Percentiles rank a stretch among this genome's conserved stretches.
phyloP scores from a whole-genome alignment of 805 yeast genomes.

The Teunomyces cretensis region DNA sequence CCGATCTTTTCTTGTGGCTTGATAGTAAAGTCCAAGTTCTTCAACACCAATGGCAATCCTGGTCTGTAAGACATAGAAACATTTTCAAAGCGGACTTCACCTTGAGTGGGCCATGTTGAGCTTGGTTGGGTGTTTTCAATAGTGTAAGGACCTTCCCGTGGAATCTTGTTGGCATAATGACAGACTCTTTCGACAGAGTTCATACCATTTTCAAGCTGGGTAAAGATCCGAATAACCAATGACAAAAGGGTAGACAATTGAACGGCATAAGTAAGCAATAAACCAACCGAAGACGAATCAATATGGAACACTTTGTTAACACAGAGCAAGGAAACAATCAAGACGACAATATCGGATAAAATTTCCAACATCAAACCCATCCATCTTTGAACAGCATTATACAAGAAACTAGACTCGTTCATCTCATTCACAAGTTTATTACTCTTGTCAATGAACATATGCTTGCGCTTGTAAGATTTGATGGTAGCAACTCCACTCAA shows the following conservation, averaged over 20 bases:
- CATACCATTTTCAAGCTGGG: conserved; percentile 73
- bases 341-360: conserved; percentile 48
- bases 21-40: conserved; percentile 38
- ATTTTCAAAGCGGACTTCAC: conserved; percentile 9
- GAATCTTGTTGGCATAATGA: conserved; percentile 43
- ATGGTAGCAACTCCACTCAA: conserved; percentile 65
- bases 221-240: conserved; percentile 55
- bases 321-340: conserved; percentile 57
- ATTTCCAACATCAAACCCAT: conserved; percentile 59
- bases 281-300: conserved; percentile 63
- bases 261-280: conserved; percentile 60
- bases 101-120: conserved; percentile 47
- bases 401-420: conserved; percentile 65
- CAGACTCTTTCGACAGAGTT: conserved; percentile 72
- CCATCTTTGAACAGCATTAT: conserved; percentile 72
- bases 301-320: conserved; percentile 56
- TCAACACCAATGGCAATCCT: conserved; percentile 63
- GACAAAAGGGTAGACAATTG: conserved; percentile 51
- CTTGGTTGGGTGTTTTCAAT: conserved; percentile 45
- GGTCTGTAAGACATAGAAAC: conserved; percentile 54
- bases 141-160: conserved; percentile 63
- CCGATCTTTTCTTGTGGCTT: conserved; percentile 15
- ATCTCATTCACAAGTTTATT: conserved; percentile 49
- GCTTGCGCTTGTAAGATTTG: conserved; percentile 51
- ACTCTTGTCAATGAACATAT: conserved; percentile 49